Percentiles rank a stretch among this genome's conserved stretches.
Conservation (phyloP, 2,329 filamentous ascomycete genomes). For the Lojkania enalia region DNA sequence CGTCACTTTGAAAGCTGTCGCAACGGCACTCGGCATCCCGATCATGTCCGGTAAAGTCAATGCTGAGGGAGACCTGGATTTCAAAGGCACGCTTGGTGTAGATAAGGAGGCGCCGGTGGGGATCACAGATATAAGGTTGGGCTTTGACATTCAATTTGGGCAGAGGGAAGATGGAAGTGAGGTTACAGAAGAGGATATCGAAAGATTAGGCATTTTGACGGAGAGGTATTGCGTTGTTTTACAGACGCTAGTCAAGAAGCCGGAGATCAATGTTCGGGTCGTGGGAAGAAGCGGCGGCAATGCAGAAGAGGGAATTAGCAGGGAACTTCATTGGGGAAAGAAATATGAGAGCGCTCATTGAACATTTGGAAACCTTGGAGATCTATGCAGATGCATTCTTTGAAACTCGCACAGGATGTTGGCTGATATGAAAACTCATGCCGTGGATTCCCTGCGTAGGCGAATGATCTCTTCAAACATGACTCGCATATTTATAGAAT, state of each 20-base stretch:
- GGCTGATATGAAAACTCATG: too few species aligned
- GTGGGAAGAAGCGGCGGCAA: constrained; percentile 22
- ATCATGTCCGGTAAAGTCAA: constrained; percentile 48
- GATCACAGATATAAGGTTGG: constrained; percentile 51
- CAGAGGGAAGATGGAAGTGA: constrained; percentile 34
- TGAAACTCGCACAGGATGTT: too few species aligned
- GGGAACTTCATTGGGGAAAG: constrained; percentile 21
- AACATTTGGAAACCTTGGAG: too few species aligned
- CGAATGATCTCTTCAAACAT: too few species aligned
- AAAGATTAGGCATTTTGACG: constrained; percentile 53
- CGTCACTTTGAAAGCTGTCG: constrained; percentile 56
- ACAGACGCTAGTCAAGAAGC: constrained; percentile 39
- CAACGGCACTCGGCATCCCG: constrained; percentile 52
- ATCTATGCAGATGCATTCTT: too few species aligned
- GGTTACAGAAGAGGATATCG: constrained; percentile 48
- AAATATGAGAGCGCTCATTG: too few species aligned
- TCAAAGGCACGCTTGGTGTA: constrained; percentile 55
- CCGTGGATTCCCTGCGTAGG: too few species aligned
- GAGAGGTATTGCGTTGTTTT: constrained; percentile 54
- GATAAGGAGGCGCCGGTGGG: constrained; percentile 52
- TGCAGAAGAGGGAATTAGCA: constrained; percentile 23
- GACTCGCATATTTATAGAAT: too few species aligned
- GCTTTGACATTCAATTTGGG: constrained; percentile 49
- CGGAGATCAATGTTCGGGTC: constrained; percentile 31
- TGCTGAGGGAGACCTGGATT: constrained; percentile 55